Evolutionary conservation across 2,329 filamentous ascomycete species (phyloP), one percentile per base, ranked within the genome.

Genomic region (Sporothrix phasma): DNA sequence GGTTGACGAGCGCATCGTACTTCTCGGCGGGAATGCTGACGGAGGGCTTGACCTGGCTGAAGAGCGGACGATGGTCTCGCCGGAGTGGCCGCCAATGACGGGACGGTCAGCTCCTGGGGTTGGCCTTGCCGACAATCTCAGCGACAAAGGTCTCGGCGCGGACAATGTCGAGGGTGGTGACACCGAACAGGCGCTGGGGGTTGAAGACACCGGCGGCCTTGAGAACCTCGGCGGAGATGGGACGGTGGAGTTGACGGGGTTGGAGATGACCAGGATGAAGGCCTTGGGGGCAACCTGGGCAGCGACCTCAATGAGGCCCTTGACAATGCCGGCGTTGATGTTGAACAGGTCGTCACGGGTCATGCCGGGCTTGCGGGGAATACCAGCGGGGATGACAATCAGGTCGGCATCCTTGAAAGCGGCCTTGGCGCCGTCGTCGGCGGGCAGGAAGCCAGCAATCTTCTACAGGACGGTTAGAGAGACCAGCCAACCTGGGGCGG

Each of bases 291-390:
- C 88, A 74, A 88, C 86, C 75, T 97, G 87, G 71, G 93, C 92
- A 72, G 91, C 86, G 62, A 89, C 87, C 82, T 96, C 89, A 72
- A 95, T 88, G 70, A 99, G 84, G 71, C 90, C 92, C 80, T 94
- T 91, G 74, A 99, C 94, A 74, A 99, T 99, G 72, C 92, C 90
- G 67, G 94, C 94, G 77, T 99, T 99, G 84, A 97, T 96, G 81
- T 97, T 97, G 89, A 99, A 99, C 66, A 99, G 90, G 76, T 97
- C 94, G 73, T 99, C 94, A 81, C 94, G 92, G 78, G 90, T 97
- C 94, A 99, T 99, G 73, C 94, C 94, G 72, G 94, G 94, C 85
- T 97, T 97, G 80, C 94, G 92, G 74, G 94, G 94, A 84, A 99
- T 95, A 73, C 94, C 94, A 74, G 94, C 94, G 61, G 94, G 94